These are phyloP conservation scores for Euclidium syriacum DNA, from an alignment of 345 rosid genomes.

Conservation along the genomic window DNA sequence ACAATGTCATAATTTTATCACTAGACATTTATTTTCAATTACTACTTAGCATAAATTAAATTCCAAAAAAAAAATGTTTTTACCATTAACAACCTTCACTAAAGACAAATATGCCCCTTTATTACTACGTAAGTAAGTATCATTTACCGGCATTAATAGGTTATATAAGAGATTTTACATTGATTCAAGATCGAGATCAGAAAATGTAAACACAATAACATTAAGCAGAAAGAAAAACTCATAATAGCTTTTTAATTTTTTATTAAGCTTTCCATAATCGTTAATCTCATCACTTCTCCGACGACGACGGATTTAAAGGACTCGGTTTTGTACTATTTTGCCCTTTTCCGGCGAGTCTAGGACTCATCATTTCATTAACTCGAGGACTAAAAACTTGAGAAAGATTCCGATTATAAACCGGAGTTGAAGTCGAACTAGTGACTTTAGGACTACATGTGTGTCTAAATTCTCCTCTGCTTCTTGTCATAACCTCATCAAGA, in stretches of 20 bases:
- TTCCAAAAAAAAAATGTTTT: no score
- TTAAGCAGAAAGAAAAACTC: constrained; percentile 5
- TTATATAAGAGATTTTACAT: constrained; percentile 4
- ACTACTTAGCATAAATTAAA: no score
- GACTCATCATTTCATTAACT: constrained; percentile 59
- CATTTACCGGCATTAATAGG: not conserved
- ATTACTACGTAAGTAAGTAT: not conserved
- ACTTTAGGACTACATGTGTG: constrained; percentile 65
- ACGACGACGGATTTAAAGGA: constrained; percentile 40
- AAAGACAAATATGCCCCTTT: not conserved
- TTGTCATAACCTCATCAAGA: constrained; percentile 70
- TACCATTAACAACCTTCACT: not conserved
- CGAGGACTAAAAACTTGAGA: constrained; percentile 54
- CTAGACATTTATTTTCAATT: no score
- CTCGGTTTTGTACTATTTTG: constrained; percentile 51
- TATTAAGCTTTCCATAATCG: constrained; percentile 1
- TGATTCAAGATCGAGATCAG: not conserved
- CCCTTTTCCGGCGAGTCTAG: constrained; percentile 35
- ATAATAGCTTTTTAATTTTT: constrained; percentile 38
- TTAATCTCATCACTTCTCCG: constrained; percentile 20
- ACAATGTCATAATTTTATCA: no score
- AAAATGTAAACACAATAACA: not conserved
- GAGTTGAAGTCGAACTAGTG: constrained; percentile 66
- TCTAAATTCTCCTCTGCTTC: constrained; percentile 94
- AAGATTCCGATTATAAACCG: constrained; percentile 44